phyloP scores from a whole-genome alignment of 192 early-diverging fungal genomes.

The Rhizophagus clarus region DNA sequence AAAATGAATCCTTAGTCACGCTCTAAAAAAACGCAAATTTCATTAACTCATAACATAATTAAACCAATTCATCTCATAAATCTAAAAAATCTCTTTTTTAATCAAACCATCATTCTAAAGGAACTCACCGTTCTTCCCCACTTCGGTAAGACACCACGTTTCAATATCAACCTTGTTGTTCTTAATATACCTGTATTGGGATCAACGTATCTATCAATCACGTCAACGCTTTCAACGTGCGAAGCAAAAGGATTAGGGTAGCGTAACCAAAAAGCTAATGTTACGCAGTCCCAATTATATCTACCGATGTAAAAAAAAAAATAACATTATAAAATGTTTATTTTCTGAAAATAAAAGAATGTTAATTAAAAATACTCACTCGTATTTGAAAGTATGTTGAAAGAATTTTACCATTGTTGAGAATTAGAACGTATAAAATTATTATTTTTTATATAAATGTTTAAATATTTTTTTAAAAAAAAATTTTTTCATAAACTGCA shows the following conservation, averaged over 20 bases:
- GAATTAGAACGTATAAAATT: not conserved
- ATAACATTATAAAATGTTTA: no score
- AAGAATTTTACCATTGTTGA: constrained; percentile 80
- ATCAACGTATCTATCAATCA: constrained; percentile 86
- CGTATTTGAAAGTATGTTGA: constrained; percentile 75
- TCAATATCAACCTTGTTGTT: constrained; percentile 88
- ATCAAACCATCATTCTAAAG: not conserved
- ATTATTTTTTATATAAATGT: no score
- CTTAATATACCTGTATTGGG: constrained; percentile 75
- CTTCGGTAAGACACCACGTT: constrained; percentile 82
- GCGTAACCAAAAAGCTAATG: constrained; percentile 87
- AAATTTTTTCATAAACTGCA: no score
- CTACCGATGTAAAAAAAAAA: constrained; percentile 17
- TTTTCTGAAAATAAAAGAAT: not conserved
- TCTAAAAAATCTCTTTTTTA: not conserved
- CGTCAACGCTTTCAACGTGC: constrained; percentile 92
- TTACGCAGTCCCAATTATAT: constrained; percentile 80
- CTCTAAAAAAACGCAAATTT: no score
- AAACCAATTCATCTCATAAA: not conserved
- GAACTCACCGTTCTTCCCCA: constrained; percentile 72
- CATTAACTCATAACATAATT: no score
- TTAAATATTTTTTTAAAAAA: no score
- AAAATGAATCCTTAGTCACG: not conserved
- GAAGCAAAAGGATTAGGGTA: constrained; percentile 98
- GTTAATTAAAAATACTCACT: constrained; percentile 47